phyloP scores from a whole-genome alignment of 1,139 yeast genomes.

The Yamadazyma epiphylla region DNA sequence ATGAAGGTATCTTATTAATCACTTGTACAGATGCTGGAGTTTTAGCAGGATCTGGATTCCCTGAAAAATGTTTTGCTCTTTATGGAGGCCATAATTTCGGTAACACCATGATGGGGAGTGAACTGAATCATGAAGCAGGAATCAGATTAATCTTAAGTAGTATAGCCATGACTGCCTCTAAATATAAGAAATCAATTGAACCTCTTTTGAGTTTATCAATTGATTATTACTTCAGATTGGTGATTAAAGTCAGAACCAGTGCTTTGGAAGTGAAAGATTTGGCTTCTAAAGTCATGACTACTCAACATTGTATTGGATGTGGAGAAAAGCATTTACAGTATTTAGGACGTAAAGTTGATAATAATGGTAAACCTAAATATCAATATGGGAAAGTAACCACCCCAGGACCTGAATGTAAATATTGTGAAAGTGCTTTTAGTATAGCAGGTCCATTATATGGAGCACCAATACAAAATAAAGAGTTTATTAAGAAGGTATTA shows the following conservation, averaged over 20 bases:
- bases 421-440: conserved; percentile 68
- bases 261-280: conserved; percentile 79
- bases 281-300: conserved; percentile 70
- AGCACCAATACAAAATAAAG: conserved; percentile 66
- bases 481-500: conserved; percentile 62
- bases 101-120: conserved; percentile 68
- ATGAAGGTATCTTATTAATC: conserved; percentile 79
- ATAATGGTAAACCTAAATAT: conserved; percentile 22
- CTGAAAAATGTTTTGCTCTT: conserved; percentile 91
- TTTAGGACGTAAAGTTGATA: conserved; percentile 57
- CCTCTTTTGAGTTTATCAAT: conserved; percentile 83
- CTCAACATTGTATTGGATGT: conserved; percentile 87
- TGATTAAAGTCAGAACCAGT: conserved; percentile 69
- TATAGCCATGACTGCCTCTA: conserved; percentile 82
- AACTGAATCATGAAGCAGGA: conserved; percentile 91
- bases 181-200: conserved; percentile 80
- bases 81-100: conserved; percentile 80
- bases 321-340: conserved; percentile 68
- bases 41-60: conserved; percentile 92
- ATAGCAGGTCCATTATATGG: conserved; percentile 98
- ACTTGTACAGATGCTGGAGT: conserved; percentile 97
- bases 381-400: conserved; percentile 34
- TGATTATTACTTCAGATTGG: conserved; percentile 87
- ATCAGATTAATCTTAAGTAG: conserved; percentile 74
- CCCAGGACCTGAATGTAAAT: conserved; percentile 55